These are phyloP conservation scores for Phaeomoniella chlamydospora DNA, from an alignment of 2,329 filamentous ascomycete species.

Conservation along the genomic window DNA sequence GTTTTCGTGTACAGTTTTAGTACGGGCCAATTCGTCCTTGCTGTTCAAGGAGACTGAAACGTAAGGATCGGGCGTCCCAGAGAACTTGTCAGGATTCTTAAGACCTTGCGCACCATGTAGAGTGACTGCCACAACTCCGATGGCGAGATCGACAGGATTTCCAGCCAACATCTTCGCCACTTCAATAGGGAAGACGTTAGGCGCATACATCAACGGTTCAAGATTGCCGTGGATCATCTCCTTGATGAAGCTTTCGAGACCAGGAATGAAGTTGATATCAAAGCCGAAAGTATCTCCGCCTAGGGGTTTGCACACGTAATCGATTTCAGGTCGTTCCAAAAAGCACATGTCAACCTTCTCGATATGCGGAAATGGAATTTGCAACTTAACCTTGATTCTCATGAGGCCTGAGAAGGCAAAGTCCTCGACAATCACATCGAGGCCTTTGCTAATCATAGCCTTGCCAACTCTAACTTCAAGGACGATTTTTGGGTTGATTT, in stretches of 20 bases:
- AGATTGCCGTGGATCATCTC: conserved; percentile 93
- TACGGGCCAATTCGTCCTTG: conserved; percentile 67
- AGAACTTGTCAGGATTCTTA: conserved; percentile 91
- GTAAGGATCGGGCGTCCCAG: conserved; percentile 84
- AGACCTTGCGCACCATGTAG: conserved; percentile 82
- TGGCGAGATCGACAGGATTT: conserved; percentile 84
- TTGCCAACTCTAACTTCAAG: conserved; percentile 91
- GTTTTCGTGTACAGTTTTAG: conserved; percentile 75
- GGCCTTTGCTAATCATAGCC: conserved; percentile 88
- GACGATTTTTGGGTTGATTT: conserved; percentile 92
- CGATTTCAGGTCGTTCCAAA: conserved; percentile 72
- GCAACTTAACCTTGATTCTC: conserved; percentile 94
- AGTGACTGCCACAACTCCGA: conserved; percentile 84
- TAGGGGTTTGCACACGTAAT: conserved; percentile 95
- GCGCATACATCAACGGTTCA: conserved; percentile 93
- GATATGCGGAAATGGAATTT: conserved; percentile 88
- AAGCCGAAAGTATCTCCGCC: conserved; percentile 93
- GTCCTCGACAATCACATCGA: conserved; percentile 95
- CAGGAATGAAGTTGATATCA: conserved; percentile 98
- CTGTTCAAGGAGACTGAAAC: conserved; percentile 72
- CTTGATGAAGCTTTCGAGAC: conserved; percentile 81
- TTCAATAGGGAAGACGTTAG: conserved; percentile 96
- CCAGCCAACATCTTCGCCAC: conserved; percentile 97
- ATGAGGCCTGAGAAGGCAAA: conserved; percentile 94
- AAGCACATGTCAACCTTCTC: conserved; percentile 94